Base-by-base conservation (phyloP, 2,329 filamentous ascomycete genomes). In the Diplodia intermedia region DNA sequence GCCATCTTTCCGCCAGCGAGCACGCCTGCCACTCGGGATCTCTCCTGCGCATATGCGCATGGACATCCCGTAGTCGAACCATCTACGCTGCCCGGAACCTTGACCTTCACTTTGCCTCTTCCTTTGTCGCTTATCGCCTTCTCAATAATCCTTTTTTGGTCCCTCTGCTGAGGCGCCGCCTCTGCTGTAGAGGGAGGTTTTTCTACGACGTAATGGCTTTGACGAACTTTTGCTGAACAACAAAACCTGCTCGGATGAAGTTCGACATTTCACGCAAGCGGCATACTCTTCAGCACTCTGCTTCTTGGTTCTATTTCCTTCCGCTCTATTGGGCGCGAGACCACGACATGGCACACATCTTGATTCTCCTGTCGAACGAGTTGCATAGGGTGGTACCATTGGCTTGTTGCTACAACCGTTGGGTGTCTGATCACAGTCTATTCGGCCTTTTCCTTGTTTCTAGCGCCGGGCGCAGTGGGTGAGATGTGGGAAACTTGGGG, bases 181-280 rank as follows among this genome's bases (percentile, higher is more conserved):
- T 65, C 52, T 53, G 23, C 33, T 65, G 23, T 65, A 65, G 62
- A 55, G 50, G 62, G 26, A 63, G 60, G 52, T 49, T 33, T 65
- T 26, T 60, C 62, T 29, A 65, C 62, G 62, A 65, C 49, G 33
- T 65, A 65, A 65, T 65, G 62, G 62, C 62, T 43, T 31, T 55
- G 31, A 65, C 62, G 62, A 65, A 65, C 50, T 38, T 40, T 38
- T 36, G 60, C 60, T 63, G 60, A 20, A 52, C 29, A 52, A 20
- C 31, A 38, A 47, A 47, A 47, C 14, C 60, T 52, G 31, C 60
- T 63, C 57, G 26, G 40, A 50, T 38, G 56, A 61, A 61, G 55
- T 60, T 47, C 36, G 55, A 47, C 38, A 36, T 43, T 47, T 43
- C 57, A 12, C 18, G 47, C 40, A 40, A 56, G 57, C 57, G 40